These are phyloP conservation scores for Saccharomycopsis sp. DNA, from an alignment of 805 yeast species.

Conservation along the genomic window DNA sequence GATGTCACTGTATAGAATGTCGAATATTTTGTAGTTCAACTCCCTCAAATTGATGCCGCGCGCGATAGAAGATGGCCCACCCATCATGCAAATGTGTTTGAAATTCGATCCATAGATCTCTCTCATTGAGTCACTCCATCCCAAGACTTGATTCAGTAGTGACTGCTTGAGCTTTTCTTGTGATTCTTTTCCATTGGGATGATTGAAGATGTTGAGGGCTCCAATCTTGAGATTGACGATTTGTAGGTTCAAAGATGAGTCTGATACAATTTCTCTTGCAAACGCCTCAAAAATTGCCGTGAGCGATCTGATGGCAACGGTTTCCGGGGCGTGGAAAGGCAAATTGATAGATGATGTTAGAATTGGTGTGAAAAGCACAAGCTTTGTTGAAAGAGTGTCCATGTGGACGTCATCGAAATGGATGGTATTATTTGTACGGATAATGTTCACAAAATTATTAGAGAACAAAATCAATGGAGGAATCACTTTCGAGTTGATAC, in stretches of 20 bases:
- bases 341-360: conserved; percentile 45
- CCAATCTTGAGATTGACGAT: conserved; percentile 40
- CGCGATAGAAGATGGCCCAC: conserved; percentile 12
- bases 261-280: conserved; percentile 30
- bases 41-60: conserved; percentile 18
- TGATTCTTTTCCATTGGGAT: conserved; percentile 16
- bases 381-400: conserved; percentile 25
- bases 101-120: conserved; percentile 15
- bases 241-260: conserved; percentile 33
- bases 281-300: conserved; percentile 31
- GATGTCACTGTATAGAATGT: conserved; percentile 14
- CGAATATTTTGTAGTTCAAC: conserved; percentile 19
- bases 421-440: conserved; percentile 38
- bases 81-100: conserved; percentile 11
- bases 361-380: conserved; percentile 45
- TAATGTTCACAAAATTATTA: conserved; percentile 46
- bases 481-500: conserved; percentile 37
- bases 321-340: conserved; percentile 59
- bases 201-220: conserved; percentile 33
- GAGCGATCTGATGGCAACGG: conserved; percentile 41
- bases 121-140: conserved; percentile 17
- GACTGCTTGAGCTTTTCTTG: conserved; percentile 5
- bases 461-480: conserved; percentile 44
- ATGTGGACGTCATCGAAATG: conserved; percentile 7
- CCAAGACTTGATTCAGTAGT: conserved; percentile 15